A percentile compares a stretch with the other conserved stretches of the same genome.
These are phyloP conservation scores for Fusarium sp. DNA, from an alignment of 2,329 filamentous ascomycete genomes.

Conservation along the genomic window DNA sequence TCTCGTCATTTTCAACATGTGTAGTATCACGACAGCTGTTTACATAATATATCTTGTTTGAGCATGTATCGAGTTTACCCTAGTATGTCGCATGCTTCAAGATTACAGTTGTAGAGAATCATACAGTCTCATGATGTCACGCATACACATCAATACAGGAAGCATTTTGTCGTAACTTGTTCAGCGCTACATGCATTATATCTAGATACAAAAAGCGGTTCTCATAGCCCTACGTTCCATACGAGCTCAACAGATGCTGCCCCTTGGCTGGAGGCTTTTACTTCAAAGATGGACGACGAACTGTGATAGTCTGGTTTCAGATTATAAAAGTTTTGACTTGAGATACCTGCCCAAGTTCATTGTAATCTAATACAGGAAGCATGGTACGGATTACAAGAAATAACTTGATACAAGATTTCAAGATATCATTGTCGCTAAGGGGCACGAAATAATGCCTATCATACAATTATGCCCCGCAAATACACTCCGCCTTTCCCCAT, in stretches of 20 bases:
- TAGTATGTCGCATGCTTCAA: slow-evolving; percentile 3
- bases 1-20: slow-evolving; percentile 22
- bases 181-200: too few species aligned
- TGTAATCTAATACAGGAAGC: too few species aligned
- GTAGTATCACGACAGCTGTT: slow-evolving; percentile 31
- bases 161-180: background rate
- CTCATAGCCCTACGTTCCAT: too few species aligned
- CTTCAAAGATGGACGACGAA: too few species aligned
- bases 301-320: too few species aligned
- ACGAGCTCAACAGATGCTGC: too few species aligned
- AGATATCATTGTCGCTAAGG: slow-evolving; percentile 34
- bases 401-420: slow-evolving; percentile 15
- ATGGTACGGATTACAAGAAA: background rate
- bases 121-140: slow-evolving; percentile 14
- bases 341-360: too few species aligned
- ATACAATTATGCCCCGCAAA: slow-evolving; percentile 25
- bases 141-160: background rate
- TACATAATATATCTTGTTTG: slow-evolving; percentile 8
- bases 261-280: too few species aligned
- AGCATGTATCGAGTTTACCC: slow-evolving; percentile 11
- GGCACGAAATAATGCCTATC: slow-evolving; percentile 30
- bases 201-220: too few species aligned
- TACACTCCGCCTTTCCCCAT: slow-evolving; percentile 6
- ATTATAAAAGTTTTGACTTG: too few species aligned
- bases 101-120: slow-evolving; percentile 12